These are phyloP conservation scores for Ogataea neopini DNA, from an alignment of 805 yeast genomes.

Conservation along the genomic window DNA sequence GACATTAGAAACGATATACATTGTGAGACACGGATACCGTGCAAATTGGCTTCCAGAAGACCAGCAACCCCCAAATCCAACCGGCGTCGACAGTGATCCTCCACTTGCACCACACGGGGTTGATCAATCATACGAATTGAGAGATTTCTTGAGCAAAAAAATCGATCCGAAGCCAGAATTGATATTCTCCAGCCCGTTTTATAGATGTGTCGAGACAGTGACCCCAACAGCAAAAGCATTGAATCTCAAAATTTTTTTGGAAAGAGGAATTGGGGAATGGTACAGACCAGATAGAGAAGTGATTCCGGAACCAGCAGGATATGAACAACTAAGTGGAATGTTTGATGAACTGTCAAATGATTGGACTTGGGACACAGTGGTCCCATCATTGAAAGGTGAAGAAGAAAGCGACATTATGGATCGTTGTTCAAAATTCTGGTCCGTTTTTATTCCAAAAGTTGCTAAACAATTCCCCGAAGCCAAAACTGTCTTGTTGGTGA, in stretches of 20 bases:
- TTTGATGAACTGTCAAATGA: constrained; percentile 51
- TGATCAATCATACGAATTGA: constrained; percentile 82
- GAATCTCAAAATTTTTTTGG: constrained; percentile 61
- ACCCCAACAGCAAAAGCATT: constrained; percentile 64
- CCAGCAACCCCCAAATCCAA: constrained; percentile 80
- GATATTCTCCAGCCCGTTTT: constrained; percentile 81
- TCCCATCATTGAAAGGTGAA: constrained; percentile 74
- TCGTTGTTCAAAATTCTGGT: constrained; percentile 59
- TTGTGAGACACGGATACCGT: constrained; percentile 87
- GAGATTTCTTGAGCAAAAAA: constrained; percentile 51
- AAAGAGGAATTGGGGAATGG: constrained; percentile 92
- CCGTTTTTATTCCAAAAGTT: constrained; percentile 55
- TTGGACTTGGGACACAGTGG: constrained; percentile 52
- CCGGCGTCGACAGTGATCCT: constrained; percentile 90
- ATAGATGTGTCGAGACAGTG: constrained; percentile 84
- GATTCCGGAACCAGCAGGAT: constrained; percentile 69
- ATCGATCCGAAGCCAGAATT: constrained; percentile 61
- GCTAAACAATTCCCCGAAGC: constrained; percentile 59
- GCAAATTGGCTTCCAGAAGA: constrained; percentile 89
- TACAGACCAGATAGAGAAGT: constrained; percentile 67
- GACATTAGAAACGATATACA: constrained; percentile 59
- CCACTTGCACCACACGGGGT: constrained; percentile 86
- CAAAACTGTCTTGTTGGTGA: constrained; percentile 66
- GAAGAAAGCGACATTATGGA: constrained; percentile 64
- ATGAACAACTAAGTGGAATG: constrained; percentile 46